These are phyloP conservation scores for Aspergillus campestris DNA, from an alignment of 495 filamentous ascomycete species.

Conservation along the genomic window DNA sequence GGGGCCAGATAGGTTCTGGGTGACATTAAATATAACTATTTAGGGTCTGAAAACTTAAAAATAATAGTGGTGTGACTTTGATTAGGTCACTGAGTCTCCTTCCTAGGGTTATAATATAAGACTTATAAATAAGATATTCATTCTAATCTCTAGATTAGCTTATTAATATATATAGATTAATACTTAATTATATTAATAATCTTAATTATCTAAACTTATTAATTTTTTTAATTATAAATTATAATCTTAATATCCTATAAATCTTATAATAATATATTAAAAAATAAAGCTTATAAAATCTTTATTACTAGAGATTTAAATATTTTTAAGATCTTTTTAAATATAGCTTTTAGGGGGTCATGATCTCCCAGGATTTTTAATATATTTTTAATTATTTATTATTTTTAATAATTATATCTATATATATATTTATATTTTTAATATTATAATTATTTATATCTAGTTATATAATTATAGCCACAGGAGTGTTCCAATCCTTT, in stretches of 20 bases:
- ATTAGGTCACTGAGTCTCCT: neutral
- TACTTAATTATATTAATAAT: conserved; percentile 1
- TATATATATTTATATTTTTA: conserved; percentile 1
- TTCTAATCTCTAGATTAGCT: neutral
- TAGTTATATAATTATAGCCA: neutral
- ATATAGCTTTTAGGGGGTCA: neutral
- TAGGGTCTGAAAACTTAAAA: neutral
- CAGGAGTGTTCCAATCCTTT: neutral
- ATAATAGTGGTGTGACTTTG: neutral
- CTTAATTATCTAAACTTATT: neutral
- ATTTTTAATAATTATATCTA: neutral
- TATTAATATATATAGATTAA: neutral
- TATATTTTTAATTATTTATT: too few species aligned
- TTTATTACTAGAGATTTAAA: neutral
- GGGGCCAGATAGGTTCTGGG: neutral
- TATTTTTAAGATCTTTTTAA: conserved; percentile 1
- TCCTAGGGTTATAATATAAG: neutral
- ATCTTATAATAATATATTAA: neutral
- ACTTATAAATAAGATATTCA: neutral
- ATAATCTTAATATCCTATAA: conserved; percentile 4
- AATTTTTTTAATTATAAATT: conserved; percentile 1
- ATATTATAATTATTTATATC: neutral
- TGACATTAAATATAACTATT: neutral
- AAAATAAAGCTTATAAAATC: neutral
- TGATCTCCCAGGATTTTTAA: neutral